phyloP scores from a whole-genome alignment of 306 rosid genomes.

The Prunus kanzakura region DNA sequence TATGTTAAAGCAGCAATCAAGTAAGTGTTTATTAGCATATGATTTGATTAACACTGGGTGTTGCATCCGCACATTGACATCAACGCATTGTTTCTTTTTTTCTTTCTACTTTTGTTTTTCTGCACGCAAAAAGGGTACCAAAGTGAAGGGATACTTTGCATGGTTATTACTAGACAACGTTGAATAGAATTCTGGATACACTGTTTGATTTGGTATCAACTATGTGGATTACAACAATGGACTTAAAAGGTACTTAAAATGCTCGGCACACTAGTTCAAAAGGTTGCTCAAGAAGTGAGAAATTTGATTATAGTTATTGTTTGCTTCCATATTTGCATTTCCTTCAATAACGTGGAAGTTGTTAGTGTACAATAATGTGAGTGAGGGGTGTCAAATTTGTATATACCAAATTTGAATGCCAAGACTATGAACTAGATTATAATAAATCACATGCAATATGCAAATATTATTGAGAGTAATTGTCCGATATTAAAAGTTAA shows the following conservation, averaged over 20 bases:
- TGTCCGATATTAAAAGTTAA: too few relatives aligned
- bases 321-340: too few relatives aligned
- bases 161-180: slow-evolving; percentile 66
- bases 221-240: slow-evolving; percentile 53
- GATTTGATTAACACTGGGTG: neutral
- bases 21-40: slow-evolving; percentile 23
- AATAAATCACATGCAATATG: too few relatives aligned
- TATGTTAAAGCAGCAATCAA: slow-evolving; percentile 33
- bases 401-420: too few relatives aligned
- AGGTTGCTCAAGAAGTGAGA: slow-evolving; percentile 10
- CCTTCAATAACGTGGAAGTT: too few relatives aligned
- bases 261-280: slow-evolving; percentile 59
- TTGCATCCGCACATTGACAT: too few relatives aligned
- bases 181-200: slow-evolving; percentile 50
- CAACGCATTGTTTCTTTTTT: too few relatives aligned
- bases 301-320: too few relatives aligned
- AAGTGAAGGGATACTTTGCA: slow-evolving; percentile 63
- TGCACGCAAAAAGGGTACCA: neutral
- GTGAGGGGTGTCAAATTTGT: too few relatives aligned
- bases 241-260: slow-evolving; percentile 44
- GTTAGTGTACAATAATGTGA: too few relatives aligned
- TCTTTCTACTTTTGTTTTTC: neutral
- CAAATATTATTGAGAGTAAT: too few relatives aligned
- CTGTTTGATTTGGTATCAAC: slow-evolving; percentile 50
- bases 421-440: too few relatives aligned